Percentiles rank a stretch among this genome's conserved stretches.
Evolutionary conservation across 2,329 filamentous ascomycete genomes (phyloP).

Genomic region (Ophiostoma sp.): DNA sequence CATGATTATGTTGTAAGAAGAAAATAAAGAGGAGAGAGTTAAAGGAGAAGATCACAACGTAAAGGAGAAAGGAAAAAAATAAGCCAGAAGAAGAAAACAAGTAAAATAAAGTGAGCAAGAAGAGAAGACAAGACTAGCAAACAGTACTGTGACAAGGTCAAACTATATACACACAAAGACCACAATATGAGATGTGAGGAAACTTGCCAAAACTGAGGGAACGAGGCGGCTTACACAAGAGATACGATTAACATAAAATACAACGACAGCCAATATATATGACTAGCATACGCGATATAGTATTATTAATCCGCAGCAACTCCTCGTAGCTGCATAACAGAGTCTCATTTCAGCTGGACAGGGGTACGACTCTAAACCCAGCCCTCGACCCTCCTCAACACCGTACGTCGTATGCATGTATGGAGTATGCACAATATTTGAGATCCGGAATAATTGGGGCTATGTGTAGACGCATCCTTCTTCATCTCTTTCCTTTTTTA

Average conservation of each 20-base stretch:
- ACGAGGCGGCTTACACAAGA: not conserved
- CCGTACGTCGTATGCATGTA: no score
- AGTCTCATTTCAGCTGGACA: conserved; percentile 25
- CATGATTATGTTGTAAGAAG: no score
- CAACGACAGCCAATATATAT: not conserved
- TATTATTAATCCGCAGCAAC: not conserved
- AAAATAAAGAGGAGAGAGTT: not conserved
- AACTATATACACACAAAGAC: no score
- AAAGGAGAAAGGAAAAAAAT: not conserved
- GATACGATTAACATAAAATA: not conserved
- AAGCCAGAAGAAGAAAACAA: not conserved
- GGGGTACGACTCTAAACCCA: conserved; percentile 12
- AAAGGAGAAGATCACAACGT: no score
- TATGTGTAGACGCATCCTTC: not conserved
- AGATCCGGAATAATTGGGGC: not conserved
- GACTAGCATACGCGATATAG: not conserved
- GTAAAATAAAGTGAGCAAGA: not conserved
- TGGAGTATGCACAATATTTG: not conserved
- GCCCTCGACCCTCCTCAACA: no score
- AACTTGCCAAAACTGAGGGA: not conserved
- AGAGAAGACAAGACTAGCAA: no score
- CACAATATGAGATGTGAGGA: not conserved
- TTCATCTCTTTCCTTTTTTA: not conserved
- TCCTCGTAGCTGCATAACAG: conserved; percentile 13
- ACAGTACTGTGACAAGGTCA: no score